Evolutionary conservation across 2,329 filamentous ascomycete genomes (phyloP).

Genomic region (Byssochlamys sp.): DNA sequence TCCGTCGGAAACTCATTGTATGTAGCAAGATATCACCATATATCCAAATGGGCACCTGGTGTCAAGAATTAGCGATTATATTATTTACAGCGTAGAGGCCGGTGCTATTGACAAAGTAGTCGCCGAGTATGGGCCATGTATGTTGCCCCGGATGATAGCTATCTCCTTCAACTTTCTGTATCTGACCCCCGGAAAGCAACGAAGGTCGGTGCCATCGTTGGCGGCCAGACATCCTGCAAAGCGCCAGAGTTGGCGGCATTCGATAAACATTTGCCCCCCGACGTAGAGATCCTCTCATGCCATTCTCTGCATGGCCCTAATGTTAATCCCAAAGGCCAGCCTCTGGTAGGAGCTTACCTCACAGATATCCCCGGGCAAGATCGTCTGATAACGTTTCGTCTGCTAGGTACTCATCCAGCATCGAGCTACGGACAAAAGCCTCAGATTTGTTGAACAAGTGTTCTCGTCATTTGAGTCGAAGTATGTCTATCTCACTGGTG

Average conservation of each 20-base stretch:
- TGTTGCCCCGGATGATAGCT: conserved; percentile 26
- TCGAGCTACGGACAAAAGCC: conserved; percentile 66
- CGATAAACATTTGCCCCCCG: conserved; percentile 72
- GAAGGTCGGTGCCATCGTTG: conserved; percentile 88
- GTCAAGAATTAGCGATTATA: conserved; percentile 92
- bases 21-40: conserved; percentile 76
- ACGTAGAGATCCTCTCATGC: conserved; percentile 89
- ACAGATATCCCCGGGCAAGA: conserved; percentile 8
- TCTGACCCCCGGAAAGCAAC: conserved; percentile 55
- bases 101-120: conserved; percentile 81
- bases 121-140: conserved; percentile 84
- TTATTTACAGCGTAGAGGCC: conserved; percentile 97
- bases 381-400: conserved; percentile 6
- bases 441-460: conserved; percentile 69
- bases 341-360: conserved; percentile 53
- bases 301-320: conserved; percentile 92
- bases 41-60: conserved; percentile 90
- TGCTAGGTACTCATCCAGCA: conserved; percentile 73
- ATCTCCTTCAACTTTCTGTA: conserved; percentile 3
- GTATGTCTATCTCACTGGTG: conserved; percentile 75
- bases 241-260: conserved; percentile 91
- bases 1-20: conserved; percentile 28
- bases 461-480: conserved; percentile 77
- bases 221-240: conserved; percentile 96
- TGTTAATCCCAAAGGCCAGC: conserved; percentile 79